These are phyloP conservation scores for Pythium inflatum DNA, from an alignment of 352 stramenopile species.

Conservation along the genomic window DNA sequence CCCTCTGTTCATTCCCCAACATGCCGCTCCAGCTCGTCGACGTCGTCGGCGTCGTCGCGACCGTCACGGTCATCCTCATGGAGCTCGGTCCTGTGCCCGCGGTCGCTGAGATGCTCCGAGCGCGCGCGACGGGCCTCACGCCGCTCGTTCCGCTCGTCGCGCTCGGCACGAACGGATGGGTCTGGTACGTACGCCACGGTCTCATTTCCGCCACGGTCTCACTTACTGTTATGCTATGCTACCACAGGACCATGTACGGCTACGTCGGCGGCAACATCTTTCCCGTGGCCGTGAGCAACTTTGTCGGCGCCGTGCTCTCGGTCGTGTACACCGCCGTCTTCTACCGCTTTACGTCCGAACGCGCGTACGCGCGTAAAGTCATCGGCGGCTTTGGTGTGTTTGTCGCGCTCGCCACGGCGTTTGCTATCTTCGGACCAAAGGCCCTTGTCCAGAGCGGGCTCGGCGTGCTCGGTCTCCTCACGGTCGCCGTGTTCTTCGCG, in stretches of 20 bases:
- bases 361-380: slow-evolving; percentile 45
- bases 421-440: neutral
- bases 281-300: slow-evolving; percentile 49
- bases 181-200: slow-evolving; percentile 5
- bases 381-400: slow-evolving; percentile 25
- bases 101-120: slow-evolving; percentile 39
- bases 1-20: neutral
- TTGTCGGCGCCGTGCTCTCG: slow-evolving; percentile 39
- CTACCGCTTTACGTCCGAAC: slow-evolving; percentile 47
- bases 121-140: slow-evolving; percentile 40
- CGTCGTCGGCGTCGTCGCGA: slow-evolving; percentile 35
- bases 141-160: slow-evolving; percentile 54
- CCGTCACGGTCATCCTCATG: slow-evolving; percentile 38
- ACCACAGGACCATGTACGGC: slow-evolving; percentile 41
- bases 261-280: slow-evolving; percentile 50
- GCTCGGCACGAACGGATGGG: slow-evolving; percentile 39
- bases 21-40: slow-evolving; percentile 13
- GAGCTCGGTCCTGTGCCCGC: slow-evolving; percentile 44
- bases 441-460: slow-evolving; percentile 35
- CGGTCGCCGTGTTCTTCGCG: slow-evolving; percentile 38
- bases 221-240: neutral
- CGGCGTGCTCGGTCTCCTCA: slow-evolving; percentile 42
- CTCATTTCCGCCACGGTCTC: neutral
- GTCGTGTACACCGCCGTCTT: slow-evolving; percentile 51
- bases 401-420: slow-evolving; percentile 27